Conservation (phyloP, 306 rosid species). For the Albizia julibrissin region DNA sequence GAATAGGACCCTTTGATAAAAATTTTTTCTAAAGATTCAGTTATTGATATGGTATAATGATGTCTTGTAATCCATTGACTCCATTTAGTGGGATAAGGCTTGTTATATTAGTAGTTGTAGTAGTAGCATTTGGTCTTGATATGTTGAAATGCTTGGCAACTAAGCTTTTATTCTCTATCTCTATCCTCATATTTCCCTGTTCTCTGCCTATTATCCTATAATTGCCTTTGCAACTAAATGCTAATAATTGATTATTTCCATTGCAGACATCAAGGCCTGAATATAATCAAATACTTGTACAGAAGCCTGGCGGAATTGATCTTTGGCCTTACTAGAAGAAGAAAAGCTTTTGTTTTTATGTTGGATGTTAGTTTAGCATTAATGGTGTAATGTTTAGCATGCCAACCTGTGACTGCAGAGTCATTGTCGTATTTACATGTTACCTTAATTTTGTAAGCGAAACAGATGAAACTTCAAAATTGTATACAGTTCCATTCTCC, state of each 20-base stretch:
- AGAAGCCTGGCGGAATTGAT: constrained; percentile 68
- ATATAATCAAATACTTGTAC: constrained; percentile 79
- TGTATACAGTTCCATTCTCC: constrained; percentile 8
- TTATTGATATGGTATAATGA: too few relatives aligned
- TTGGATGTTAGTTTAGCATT: constrained; percentile 13
- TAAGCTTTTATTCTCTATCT: background rate
- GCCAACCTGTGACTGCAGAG: background rate
- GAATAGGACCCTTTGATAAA: background rate
- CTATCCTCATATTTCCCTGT: background rate
- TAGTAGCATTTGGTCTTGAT: background rate
- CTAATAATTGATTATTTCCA: constrained; percentile 21
- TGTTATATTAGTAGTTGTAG: too few relatives aligned
- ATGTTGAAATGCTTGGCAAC: constrained; percentile 15
- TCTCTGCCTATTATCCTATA: background rate
- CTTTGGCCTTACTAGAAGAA: constrained; percentile 62
- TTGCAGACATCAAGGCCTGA: constrained; percentile 91
- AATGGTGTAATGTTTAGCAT: constrained; percentile 3
- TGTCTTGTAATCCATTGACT: too few relatives aligned
- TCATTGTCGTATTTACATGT: constrained; percentile 28
- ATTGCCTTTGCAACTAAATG: constrained; percentile 6
- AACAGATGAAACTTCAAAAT: constrained; percentile 21
- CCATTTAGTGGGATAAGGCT: background rate
- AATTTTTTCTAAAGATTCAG: too few relatives aligned
- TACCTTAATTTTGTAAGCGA: constrained; percentile 18
- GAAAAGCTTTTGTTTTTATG: background rate